These are phyloP conservation scores for Sclerotinia minor DNA, from an alignment of 2,329 filamentous ascomycete genomes.

Conservation along the genomic window DNA sequence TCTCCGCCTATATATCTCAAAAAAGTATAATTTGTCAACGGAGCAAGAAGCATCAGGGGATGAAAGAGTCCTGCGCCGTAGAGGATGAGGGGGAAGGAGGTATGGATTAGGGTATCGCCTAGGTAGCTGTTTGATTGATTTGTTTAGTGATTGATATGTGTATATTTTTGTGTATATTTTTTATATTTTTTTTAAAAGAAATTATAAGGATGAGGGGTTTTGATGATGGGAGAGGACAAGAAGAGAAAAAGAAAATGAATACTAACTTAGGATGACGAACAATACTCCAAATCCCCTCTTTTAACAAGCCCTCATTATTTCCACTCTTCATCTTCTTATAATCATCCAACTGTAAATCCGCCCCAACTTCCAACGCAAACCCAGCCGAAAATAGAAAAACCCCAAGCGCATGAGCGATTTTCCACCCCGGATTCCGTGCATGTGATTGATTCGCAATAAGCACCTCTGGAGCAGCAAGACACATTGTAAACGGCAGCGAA, in stretches of 20 bases:
- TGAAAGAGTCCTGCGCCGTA: slow-evolving; percentile 27
- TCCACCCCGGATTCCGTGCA: slow-evolving; percentile 20
- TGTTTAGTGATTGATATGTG: too few relatives aligned
- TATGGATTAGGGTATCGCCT: slow-evolving; percentile 28
- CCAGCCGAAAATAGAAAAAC: slow-evolving; percentile 26
- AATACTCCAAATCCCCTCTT: slow-evolving; percentile 28
- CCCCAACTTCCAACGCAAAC: slow-evolving; percentile 27
- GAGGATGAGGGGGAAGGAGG: slow-evolving; percentile 27
- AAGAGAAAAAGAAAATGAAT: background rate
- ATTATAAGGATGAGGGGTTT: too few relatives aligned
- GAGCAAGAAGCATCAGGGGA: slow-evolving; percentile 26
- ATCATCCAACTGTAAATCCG: slow-evolving; percentile 25
- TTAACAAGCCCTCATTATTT: slow-evolving; percentile 10
- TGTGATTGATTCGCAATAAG: slow-evolving; percentile 13
- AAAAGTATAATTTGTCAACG: slow-evolving; percentile 26
- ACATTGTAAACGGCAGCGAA: slow-evolving; percentile 25
- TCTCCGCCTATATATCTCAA: slow-evolving; percentile 26
- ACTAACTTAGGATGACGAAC: slow-evolving; percentile 30
- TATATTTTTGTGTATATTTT: too few relatives aligned
- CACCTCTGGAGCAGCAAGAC: slow-evolving; percentile 13
- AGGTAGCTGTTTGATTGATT: slow-evolving; percentile 28
- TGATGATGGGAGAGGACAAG: background rate
- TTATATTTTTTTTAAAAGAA: too few relatives aligned
- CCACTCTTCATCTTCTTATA: slow-evolving; percentile 16
- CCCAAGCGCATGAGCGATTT: slow-evolving; percentile 22